phyloP scores from a whole-genome alignment of 345 rosid species.

The Arabidopsis arenosa region DNA sequence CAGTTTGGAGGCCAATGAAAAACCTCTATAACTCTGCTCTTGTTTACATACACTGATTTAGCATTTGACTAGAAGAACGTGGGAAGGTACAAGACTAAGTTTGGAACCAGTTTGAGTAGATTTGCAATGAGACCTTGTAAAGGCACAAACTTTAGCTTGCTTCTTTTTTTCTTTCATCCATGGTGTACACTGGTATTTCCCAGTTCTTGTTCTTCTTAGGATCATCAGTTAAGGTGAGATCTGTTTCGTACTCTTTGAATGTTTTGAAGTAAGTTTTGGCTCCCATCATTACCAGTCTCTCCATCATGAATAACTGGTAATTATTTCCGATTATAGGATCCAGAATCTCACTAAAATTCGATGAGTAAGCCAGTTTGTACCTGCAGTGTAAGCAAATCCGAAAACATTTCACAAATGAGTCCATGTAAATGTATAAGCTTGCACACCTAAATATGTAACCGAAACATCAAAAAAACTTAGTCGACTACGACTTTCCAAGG shows the following conservation, averaged over 20 bases:
- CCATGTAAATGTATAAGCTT: conserved; percentile 6
- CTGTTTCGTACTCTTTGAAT: conserved; percentile 66
- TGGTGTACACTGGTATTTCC: conserved; percentile 84
- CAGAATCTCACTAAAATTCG: conserved; percentile 71
- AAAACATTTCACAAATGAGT: conserved; percentile 2
- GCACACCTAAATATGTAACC: neutral
- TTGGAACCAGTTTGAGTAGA: neutral
- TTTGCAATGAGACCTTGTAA: neutral
- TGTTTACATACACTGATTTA: neutral
- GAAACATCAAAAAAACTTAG: neutral
- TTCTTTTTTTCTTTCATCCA: conserved; percentile 51
- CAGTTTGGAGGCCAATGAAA: neutral
- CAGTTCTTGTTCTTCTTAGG: conserved; percentile 91
- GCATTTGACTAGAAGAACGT: neutral
- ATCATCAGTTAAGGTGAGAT: conserved; percentile 87
- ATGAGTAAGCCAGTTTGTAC: conserved; percentile 87
- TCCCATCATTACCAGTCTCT: conserved; percentile 90
- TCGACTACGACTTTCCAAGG: neutral
- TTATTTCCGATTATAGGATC: conserved; percentile 85
- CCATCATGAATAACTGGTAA: conserved; percentile 89
- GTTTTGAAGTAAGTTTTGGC: conserved; percentile 87
- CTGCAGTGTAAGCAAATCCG: conserved; percentile 50
- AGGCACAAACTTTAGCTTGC: conserved; percentile 45
- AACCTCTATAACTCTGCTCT: neutral
- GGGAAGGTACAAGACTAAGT: neutral